These are phyloP conservation scores for Plasmopara muralis DNA, from an alignment of 352 stramenopile species.

Conservation along the genomic window DNA sequence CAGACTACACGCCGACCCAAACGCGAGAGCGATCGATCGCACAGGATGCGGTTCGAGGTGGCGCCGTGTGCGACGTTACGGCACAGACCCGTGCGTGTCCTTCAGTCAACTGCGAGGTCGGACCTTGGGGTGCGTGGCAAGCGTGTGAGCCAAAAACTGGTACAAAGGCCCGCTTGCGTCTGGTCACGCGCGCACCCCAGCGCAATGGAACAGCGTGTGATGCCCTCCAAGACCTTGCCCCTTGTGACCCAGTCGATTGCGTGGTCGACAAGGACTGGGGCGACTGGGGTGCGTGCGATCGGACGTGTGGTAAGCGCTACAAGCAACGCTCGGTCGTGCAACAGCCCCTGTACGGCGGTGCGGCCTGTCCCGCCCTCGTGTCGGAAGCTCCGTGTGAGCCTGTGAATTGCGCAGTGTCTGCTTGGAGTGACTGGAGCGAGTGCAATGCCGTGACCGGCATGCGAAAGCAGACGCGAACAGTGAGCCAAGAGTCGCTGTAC, in stretches of 20 bases:
- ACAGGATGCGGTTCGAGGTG: conserved; percentile 31
- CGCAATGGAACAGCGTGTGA: conserved; percentile 27
- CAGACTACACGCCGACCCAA: conserved; percentile 33
- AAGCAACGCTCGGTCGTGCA: conserved; percentile 29
- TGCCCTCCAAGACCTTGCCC: conserved; percentile 22
- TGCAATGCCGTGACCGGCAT: conserved; percentile 36
- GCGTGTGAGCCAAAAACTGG: conserved; percentile 22
- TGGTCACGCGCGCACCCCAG: conserved; percentile 19
- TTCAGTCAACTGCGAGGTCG: conserved; percentile 39
- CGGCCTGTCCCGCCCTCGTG: conserved; percentile 20
- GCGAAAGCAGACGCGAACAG: conserved; percentile 28
- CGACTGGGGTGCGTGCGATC: conserved; percentile 37
- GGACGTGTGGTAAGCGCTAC: conserved; percentile 29
- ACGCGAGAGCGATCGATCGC: conserved; percentile 32
- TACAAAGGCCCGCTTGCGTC: conserved; percentile 22
- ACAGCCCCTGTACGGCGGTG: conserved; percentile 28
- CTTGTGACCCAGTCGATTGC: conserved; percentile 40
- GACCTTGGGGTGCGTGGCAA: conserved; percentile 23
- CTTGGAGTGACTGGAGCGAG: conserved; percentile 34
- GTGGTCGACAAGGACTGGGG: conserved; percentile 33
- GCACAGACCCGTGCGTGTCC: conserved; percentile 31
- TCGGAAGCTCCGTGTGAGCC: conserved; percentile 38
- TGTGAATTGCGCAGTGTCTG: conserved; percentile 35
- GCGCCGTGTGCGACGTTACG: conserved; percentile 23
- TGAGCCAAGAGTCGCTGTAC: conserved; percentile 33